phyloP scores from a whole-genome alignment of 2,329 filamentous ascomycete species.

The Pseudogymnoascus sp. region DNA sequence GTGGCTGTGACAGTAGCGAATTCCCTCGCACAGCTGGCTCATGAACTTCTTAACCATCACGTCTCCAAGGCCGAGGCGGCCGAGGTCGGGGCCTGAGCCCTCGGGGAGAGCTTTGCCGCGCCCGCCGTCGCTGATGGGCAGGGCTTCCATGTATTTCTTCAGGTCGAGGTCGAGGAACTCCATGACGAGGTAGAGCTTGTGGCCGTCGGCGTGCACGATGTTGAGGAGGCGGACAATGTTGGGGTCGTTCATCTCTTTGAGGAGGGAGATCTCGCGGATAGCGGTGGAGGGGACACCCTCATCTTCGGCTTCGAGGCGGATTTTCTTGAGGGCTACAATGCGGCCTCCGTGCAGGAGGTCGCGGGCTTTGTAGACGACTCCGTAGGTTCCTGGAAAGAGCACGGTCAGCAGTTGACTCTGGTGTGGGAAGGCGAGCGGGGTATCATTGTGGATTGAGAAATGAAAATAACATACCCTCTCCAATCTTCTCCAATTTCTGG shows the following conservation, averaged over 20 bases:
- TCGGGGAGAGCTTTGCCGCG: slow-evolving; percentile 79
- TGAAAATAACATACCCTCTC: slow-evolving; percentile 61
- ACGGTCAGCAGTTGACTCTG: not conserved
- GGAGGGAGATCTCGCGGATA: slow-evolving; percentile 86
- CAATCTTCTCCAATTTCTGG: slow-evolving; percentile 93
- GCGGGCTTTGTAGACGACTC: slow-evolving; percentile 89
- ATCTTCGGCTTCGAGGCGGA: slow-evolving; percentile 88
- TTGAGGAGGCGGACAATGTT: slow-evolving; percentile 85
- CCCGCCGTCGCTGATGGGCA: slow-evolving; percentile 76
- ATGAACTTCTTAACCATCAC: slow-evolving; percentile 90
- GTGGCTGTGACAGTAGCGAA: slow-evolving; percentile 83
- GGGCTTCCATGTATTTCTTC: slow-evolving; percentile 93
- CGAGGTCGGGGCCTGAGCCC: slow-evolving; percentile 55
- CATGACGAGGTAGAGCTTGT: slow-evolving; percentile 89
- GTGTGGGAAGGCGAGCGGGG: slow-evolving; percentile 1
- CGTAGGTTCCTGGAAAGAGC: slow-evolving; percentile 65
- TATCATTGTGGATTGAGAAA: slow-evolving; percentile 3
- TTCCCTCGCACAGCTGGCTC: slow-evolving; percentile 75
- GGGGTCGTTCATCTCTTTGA: slow-evolving; percentile 89
- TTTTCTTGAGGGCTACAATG: slow-evolving; percentile 92
- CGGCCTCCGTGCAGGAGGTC: slow-evolving; percentile 74
- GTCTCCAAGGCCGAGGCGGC: slow-evolving; percentile 64
- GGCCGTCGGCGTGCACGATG: slow-evolving; percentile 88
- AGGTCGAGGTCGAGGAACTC: slow-evolving; percentile 87
- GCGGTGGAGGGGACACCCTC: slow-evolving; percentile 88